phyloP scores from a whole-genome alignment of 371 early-diverging fungal genomes.

The Circinella minor region DNA sequence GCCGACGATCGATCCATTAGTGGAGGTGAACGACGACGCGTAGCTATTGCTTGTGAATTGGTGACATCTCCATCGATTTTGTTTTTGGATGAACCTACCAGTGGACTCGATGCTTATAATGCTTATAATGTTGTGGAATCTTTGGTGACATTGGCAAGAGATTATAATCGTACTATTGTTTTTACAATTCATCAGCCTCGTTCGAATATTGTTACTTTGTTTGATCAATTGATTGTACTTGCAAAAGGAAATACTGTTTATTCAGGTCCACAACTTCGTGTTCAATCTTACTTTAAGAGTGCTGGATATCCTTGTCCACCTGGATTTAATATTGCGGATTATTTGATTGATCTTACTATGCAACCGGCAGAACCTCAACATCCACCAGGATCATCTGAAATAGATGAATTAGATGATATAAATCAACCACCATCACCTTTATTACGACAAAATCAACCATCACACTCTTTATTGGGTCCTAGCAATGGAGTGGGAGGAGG shows the following conservation, averaged over 20 bases:
- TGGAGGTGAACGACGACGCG: constrained; percentile 88
- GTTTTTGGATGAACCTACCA: constrained; percentile 95
- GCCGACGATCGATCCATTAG: constrained; percentile 75
- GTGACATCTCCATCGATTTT: constrained; percentile 88
- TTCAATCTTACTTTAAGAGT: constrained; percentile 64
- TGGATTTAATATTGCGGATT: constrained; percentile 95
- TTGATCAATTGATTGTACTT: constrained; percentile 88
- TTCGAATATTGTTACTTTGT: constrained; percentile 87
- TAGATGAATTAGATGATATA: constrained; percentile 7
- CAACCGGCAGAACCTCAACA: constrained; percentile 39
- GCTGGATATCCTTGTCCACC: constrained; percentile 85
- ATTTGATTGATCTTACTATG: constrained; percentile 81
- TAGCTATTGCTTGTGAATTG: constrained; percentile 87
- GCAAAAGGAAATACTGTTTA: constrained; percentile 84
- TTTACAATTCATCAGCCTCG: constrained; percentile 97
- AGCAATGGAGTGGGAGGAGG: not conserved
- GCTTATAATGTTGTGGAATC: constrained; percentile 91
- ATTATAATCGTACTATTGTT: constrained; percentile 86
- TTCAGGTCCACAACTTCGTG: constrained; percentile 68
- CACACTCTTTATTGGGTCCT: not conserved
- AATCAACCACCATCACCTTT: not conserved
- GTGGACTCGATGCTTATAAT: constrained; percentile 91
- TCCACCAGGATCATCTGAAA: not conserved
- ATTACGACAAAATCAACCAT: not conserved
- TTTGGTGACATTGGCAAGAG: constrained; percentile 80